These are phyloP conservation scores for Laetiporus sulphureus DNA, from an alignment of 1,284 basidiomycete species.

Conservation along the genomic window DNA sequence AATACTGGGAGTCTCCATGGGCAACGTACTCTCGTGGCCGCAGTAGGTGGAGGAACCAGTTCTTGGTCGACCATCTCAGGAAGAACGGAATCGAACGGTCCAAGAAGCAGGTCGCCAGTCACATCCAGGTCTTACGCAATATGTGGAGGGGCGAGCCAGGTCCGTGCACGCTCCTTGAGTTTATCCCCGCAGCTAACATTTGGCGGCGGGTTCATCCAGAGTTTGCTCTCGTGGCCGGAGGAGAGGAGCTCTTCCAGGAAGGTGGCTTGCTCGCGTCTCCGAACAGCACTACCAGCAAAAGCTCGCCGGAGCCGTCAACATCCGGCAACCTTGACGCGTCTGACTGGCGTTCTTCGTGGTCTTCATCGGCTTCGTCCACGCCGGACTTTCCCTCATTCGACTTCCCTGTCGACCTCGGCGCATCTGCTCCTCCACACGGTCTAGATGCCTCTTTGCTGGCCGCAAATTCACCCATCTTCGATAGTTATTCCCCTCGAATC, in stretches of 20 bases:
- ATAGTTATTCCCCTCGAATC: not conserved
- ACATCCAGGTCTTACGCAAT: constrained; percentile 75
- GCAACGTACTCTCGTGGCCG: constrained; percentile 71
- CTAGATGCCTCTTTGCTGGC: not conserved
- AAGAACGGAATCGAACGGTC: constrained; percentile 59
- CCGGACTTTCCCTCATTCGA: constrained; percentile 14
- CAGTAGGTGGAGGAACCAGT: constrained; percentile 76
- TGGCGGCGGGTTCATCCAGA: constrained; percentile 31
- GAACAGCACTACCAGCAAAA: constrained; percentile 14
- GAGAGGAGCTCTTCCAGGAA: constrained; percentile 61
- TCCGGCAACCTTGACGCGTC: constrained; percentile 11
- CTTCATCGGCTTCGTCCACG: constrained; percentile 19
- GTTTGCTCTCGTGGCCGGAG: constrained; percentile 62
- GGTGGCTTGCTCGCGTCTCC: constrained; percentile 32
- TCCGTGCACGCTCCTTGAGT: constrained; percentile 23
- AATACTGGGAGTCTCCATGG: constrained; percentile 75
- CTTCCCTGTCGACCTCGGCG: constrained; percentile 7
- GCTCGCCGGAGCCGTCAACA: constrained; percentile 11
- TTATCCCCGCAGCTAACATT: constrained; percentile 9
- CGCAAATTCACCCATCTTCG: not conserved
- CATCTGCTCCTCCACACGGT: constrained; percentile 1
- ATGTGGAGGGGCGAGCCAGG: constrained; percentile 81
- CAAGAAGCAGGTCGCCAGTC: constrained; percentile 80
- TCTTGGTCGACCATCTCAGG: constrained; percentile 70
- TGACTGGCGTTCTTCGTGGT: constrained; percentile 11